A percentile compares a stretch with the other conserved stretches of the same genome.
Conservation (phyloP, 2,329 filamentous ascomycete species). For the Pyrenophora teres region DNA sequence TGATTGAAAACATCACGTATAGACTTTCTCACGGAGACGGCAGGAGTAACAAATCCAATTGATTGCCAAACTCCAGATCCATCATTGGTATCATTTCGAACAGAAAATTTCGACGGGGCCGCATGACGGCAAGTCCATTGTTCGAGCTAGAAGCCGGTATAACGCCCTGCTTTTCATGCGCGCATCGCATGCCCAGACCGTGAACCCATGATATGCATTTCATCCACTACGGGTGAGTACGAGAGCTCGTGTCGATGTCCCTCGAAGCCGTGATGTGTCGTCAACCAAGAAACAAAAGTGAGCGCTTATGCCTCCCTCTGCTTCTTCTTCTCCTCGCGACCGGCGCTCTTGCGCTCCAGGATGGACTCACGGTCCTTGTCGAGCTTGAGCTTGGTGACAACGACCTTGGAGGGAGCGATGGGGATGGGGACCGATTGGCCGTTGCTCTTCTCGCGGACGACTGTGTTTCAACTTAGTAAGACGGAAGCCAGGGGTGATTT, state of each 20-base stretch:
- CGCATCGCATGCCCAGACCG: slow-evolving; percentile 39
- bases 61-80: slow-evolving; percentile 28
- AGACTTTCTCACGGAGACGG: slow-evolving; percentile 25
- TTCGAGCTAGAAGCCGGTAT: slow-evolving; percentile 45
- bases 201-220: slow-evolving; percentile 48
- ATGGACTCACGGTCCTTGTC: slow-evolving; percentile 93
- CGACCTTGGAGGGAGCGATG: slow-evolving; percentile 94
- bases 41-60: slow-evolving; percentile 34
- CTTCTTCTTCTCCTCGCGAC: slow-evolving; percentile 77
- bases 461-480: slow-evolving; percentile 45
- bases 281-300: slow-evolving; percentile 39
- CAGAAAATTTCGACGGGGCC: slow-evolving; percentile 40
- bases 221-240: slow-evolving; percentile 43
- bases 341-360: slow-evolving; percentile 80
- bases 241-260: slow-evolving; percentile 41
- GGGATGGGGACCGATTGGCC: slow-evolving; percentile 94
- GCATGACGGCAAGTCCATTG: slow-evolving; percentile 43
- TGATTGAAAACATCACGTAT: slow-evolving; percentile 23
- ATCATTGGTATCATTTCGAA: slow-evolving; percentile 41
- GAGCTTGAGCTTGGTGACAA: slow-evolving; percentile 98
- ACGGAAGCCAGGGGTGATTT: neutral
- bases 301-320: slow-evolving; percentile 60
- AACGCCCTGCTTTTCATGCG: slow-evolving; percentile 47
- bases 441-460: slow-evolving; percentile 95
- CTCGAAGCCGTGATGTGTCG: slow-evolving; percentile 47